These are phyloP conservation scores for Physcomitrellopsis africana DNA, from an alignment of 225 moss, liverwort and hornwort genomes.

Conservation along the genomic window DNA sequence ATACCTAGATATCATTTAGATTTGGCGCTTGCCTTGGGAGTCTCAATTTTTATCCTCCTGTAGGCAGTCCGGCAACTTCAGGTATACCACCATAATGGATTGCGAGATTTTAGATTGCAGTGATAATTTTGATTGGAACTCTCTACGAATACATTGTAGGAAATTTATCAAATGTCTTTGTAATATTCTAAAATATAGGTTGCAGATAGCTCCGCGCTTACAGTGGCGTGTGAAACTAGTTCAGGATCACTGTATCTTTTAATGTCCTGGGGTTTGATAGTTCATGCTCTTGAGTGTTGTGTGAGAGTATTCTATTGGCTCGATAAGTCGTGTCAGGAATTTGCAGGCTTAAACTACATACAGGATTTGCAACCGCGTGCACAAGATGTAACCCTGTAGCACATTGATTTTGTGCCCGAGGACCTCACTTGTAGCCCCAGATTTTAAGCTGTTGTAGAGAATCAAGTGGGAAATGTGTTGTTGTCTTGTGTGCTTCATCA, in stretches of 20 bases:
- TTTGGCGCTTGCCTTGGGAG: slow-evolving; percentile 19
- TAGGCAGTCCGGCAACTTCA: slow-evolving; percentile 39
- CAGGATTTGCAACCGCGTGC: no score
- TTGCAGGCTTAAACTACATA: neutral
- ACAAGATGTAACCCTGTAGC: no score
- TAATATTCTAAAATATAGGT: neutral
- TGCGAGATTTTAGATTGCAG: neutral
- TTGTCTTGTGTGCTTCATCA: no score
- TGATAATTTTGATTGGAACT: neutral
- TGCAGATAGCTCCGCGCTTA: neutral
- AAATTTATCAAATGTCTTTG: neutral
- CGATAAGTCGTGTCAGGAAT: neutral
- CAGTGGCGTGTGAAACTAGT: neutral
- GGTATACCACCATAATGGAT: neutral
- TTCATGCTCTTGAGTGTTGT: neutral
- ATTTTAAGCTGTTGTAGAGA: no score
- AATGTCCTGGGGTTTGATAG: neutral
- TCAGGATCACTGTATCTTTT: neutral
- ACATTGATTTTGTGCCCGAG: no score
- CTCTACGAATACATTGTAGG: neutral
- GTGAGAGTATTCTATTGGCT: neutral
- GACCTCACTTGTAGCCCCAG: no score
- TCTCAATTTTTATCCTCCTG: slow-evolving; percentile 18
- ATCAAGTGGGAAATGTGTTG: no score
- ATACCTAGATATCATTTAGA: neutral